Percentiles rank a stretch among this genome's conserved stretches.
Conservation (phyloP, 2,329 filamentous ascomycete species). For the Claviceps spartinae region DNA sequence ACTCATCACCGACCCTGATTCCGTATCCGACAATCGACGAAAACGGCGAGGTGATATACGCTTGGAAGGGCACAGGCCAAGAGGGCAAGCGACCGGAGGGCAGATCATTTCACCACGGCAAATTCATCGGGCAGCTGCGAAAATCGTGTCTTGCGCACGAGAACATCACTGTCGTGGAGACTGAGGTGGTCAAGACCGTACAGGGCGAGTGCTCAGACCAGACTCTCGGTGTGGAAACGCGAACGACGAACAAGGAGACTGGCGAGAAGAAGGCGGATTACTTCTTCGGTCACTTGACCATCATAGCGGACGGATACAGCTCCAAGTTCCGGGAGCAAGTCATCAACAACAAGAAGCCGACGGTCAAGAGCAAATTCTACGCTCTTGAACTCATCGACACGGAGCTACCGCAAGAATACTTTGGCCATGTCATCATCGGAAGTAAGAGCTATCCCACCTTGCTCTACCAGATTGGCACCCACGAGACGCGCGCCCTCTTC, state of each 20-base stretch:
- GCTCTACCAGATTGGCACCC: slow-evolving; percentile 92
- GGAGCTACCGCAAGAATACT: slow-evolving; percentile 56
- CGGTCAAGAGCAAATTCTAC: slow-evolving; percentile 79
- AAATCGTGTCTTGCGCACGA: slow-evolving; percentile 57
- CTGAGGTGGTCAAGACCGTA: slow-evolving; percentile 66
- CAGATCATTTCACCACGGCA: slow-evolving; percentile 81
- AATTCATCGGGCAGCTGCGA: slow-evolving; percentile 76
- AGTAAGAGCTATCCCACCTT: slow-evolving; percentile 58
- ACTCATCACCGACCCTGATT: slow-evolving; percentile 58
- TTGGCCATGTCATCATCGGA: slow-evolving; percentile 80
- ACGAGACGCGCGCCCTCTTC: slow-evolving; percentile 81
- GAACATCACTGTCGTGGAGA: slow-evolving; percentile 86
- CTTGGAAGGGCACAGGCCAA: slow-evolving; percentile 22
- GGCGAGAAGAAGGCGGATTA: slow-evolving; percentile 49
- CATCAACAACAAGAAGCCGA: slow-evolving; percentile 45
- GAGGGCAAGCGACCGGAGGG: slow-evolving; percentile 45
- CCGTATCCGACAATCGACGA: slow-evolving; percentile 58
- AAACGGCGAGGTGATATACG: slow-evolving; percentile 25
- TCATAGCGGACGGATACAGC: slow-evolving; percentile 83
- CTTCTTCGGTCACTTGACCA: slow-evolving; percentile 80
- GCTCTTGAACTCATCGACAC: slow-evolving; percentile 86
- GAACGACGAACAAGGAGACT: slow-evolving; percentile 45
- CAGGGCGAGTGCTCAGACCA: slow-evolving; percentile 54
- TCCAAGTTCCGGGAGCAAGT: slow-evolving; percentile 82
- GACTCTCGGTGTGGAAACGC: slow-evolving; percentile 70